Base-by-base conservation (phyloP, 495 filamentous ascomycete species). In the Pseudomonodictys pantanalensis region DNA sequence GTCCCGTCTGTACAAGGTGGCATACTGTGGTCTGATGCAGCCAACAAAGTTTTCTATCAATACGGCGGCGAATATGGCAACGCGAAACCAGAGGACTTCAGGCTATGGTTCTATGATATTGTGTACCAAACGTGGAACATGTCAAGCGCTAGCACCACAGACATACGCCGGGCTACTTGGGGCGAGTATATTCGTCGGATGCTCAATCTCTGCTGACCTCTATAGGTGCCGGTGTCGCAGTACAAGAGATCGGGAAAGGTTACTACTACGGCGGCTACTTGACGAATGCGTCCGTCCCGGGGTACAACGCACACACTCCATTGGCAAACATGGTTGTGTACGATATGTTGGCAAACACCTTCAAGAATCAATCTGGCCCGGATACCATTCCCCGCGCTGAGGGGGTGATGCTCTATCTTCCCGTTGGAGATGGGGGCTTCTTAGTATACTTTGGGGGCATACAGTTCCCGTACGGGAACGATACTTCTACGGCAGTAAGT, bases 381-480 rank as follows among this genome's bases (percentile, higher is more conserved):
- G 75, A 77, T 76, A 55, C 33, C n/a, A 63, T 57, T 17, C 63
- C 65, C 6, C 64, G 77, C 57, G 76, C 71, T 1, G 74, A 79
- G 51, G 75, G 75, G 4, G 59, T 68, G 5, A 74, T 81, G 71
- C 59, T 74, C 4, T 79, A 74, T 60, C 65, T 80, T 32, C 79
- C 77, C 6, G 75, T 76, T 8, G 77, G 76, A 17, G 77, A 84
- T 61, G 62, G 48, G 6, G 79, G 79, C 4, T 69, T 81, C 64
- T 59, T 81, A 38, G 66, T 81, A 3, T 80, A 78, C 44, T 79
- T 81, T 62, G 78, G 79, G 15, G 78, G 79, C 20, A 59, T 78
- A 2, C 64, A 72, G 38, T 70, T 68, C 18, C 63, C 60, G 5
- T 41, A 56, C 24, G 60, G 60, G 26, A 60, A 65, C 30, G 61